Base-by-base conservation (phyloP, 495 filamentous ascomycete genomes). In the Cudoniella acicularis region DNA sequence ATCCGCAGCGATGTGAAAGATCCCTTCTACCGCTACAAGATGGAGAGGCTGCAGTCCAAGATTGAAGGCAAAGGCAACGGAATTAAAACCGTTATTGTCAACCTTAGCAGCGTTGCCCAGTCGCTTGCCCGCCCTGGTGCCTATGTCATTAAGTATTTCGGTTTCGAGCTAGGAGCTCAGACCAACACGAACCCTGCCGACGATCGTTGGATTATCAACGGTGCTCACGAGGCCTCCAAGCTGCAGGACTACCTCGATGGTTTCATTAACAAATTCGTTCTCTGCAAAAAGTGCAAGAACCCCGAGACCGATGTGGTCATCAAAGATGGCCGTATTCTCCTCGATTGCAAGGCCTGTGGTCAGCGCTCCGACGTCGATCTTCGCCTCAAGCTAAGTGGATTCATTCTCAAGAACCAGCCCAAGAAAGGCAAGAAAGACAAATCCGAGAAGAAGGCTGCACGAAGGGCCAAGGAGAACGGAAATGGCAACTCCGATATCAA, bases 11-110 rank as follows among this genome's bases (percentile, higher is more conserved):
- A 98, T 90, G 86, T 96, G 78, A 87, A 85, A 78, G 94, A 98
- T 79, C 89, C 90, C 74, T 98, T 97, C 88, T 98, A 98, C 77
- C 94, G 94, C 75, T 98, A 98, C 85, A 98, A 98, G 84, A 98
- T 98, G 94, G 94, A 98, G 78, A 85, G 83, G 63, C 81, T 98
- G 70, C 90, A 92, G 82, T 96, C 94, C 75, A 98, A 98, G 84
- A 94, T 98, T 69, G 94, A 98, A 77, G 94, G 94, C 75, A 98
- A 98, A 78, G 94, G 94, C 59, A 98, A 98, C 75, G 90, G 90
- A 62, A 95, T 95, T 87, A 94, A 95, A 80, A 94, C 90, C 65
- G 91, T 96, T 70, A 87, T 98, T 67, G 91, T 94, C 84, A 98
- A 98, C 76, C 74, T 98, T 67, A 90, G 88, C 84, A 95, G 92